Evolutionary conservation across 768 basidiomycete species (phyloP).

Genomic region (Termitomyces sp.): DNA sequence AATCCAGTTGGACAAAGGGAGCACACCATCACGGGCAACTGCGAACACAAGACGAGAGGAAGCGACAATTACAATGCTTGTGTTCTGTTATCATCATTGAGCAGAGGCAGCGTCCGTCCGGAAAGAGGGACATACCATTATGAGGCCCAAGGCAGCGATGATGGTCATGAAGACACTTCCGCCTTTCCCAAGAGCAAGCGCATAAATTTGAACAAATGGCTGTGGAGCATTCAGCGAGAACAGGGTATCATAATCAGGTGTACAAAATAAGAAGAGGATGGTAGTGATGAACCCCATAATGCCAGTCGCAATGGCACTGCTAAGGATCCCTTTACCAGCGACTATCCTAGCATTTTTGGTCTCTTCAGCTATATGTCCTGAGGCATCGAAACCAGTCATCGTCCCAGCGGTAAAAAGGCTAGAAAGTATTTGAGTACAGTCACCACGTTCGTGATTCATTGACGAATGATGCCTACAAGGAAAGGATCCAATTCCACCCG

Average conservation of each 20-base stretch:
- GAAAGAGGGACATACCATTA: conserved; percentile 49
- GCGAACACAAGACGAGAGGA: conserved; percentile 87
- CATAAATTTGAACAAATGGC: conserved; percentile 87
- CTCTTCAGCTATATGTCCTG: conserved; percentile 85
- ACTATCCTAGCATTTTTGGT: conserved; percentile 81
- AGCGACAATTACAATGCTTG: conserved; percentile 85
- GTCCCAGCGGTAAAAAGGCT: conserved; percentile 86
- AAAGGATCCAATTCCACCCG: conserved; percentile 90
- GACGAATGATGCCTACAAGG: conserved; percentile 45
- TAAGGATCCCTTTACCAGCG: conserved; percentile 79
- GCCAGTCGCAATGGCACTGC: conserved; percentile 72
- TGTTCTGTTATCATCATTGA: conserved; percentile 46
- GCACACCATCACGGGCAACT: conserved; percentile 86
- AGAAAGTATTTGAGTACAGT: not conserved
- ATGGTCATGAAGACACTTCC: conserved; percentile 84
- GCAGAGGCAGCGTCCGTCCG: not conserved
- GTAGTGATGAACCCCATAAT: conserved; percentile 70
- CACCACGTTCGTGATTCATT: not conserved
- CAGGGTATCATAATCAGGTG: conserved; percentile 67
- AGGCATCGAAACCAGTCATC: conserved; percentile 85
- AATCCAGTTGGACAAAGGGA: conserved; percentile 82
- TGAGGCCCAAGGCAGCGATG: conserved; percentile 75
- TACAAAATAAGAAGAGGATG: conserved; percentile 81
- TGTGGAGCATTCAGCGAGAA: conserved; percentile 80
- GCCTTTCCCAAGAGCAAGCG: conserved; percentile 72